Percentiles rank a stretch among this genome's conserved stretches.
These are phyloP conservation scores for Tranzscheliella williamsii DNA, from an alignment of 1,284 basidiomycete species.

Conservation along the genomic window DNA sequence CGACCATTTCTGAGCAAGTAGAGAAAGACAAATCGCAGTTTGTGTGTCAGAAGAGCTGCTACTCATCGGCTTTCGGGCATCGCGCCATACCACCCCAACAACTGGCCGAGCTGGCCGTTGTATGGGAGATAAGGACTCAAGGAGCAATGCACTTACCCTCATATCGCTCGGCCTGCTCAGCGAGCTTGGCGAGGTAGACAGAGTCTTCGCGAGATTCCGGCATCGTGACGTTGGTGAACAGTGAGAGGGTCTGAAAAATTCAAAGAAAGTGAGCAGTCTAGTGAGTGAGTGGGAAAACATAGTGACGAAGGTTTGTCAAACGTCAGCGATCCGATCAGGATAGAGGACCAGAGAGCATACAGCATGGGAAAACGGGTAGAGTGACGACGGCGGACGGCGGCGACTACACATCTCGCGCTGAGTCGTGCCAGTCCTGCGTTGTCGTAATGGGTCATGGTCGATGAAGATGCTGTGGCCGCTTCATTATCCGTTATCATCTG, in stretches of 20 bases:
- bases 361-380: no score
- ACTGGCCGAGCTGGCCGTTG: no score
- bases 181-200: slow-evolving; percentile 62
- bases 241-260: slow-evolving; percentile 14
- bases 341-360: not conserved
- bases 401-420: no score
- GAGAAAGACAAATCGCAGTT: not conserved
- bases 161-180: slow-evolving; percentile 62
- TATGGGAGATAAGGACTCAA: no score
- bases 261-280: slow-evolving; percentile 13
- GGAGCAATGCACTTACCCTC: slow-evolving; percentile 61
- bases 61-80: no score
- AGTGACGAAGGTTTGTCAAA: not conserved
- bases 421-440: no score
- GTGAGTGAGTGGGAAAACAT: slow-evolving; percentile 2
- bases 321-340: not conserved
- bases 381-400: no score
- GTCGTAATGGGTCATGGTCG: no score
- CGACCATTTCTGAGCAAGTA: slow-evolving; percentile 55
- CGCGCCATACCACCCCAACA: no score
- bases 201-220: slow-evolving; percentile 59
- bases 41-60: no score
- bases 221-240: slow-evolving; percentile 41
- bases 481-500: no score
- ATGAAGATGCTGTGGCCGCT: no score